These are phyloP conservation scores for Yamadazyma aaseri DNA, from an alignment of 1,139 yeast genomes.

Conservation along the genomic window DNA sequence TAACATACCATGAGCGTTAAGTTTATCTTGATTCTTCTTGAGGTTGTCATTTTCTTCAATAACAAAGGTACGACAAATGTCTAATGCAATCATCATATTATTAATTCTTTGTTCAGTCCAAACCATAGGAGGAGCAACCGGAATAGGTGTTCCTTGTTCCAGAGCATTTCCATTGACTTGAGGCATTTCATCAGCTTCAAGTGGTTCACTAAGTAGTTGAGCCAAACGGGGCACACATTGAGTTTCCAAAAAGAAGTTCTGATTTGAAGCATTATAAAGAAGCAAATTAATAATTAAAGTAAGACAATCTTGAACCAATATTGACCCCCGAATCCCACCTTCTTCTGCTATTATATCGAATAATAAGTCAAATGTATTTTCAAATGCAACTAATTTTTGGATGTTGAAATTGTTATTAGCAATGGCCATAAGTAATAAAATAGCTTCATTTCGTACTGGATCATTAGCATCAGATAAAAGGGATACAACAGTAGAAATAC, in stretches of 20 bases:
- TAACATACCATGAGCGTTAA: slow-evolving; percentile 64
- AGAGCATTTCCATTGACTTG: slow-evolving; percentile 19
- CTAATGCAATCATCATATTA: slow-evolving; percentile 66
- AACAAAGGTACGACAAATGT: slow-evolving; percentile 72
- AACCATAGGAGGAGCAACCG: slow-evolving; percentile 36
- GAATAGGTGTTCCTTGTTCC: slow-evolving; percentile 8
- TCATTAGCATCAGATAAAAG: slow-evolving; percentile 74
- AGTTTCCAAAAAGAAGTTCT: slow-evolving; percentile 82
- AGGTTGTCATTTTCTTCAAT: slow-evolving; percentile 72
- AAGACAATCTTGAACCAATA: slow-evolving; percentile 86
- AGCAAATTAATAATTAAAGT: slow-evolving; percentile 71
- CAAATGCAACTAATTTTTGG: slow-evolving; percentile 92
- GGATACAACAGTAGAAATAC: slow-evolving; percentile 71
- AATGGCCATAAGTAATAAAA: slow-evolving; percentile 76
- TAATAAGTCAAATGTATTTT: slow-evolving; percentile 81
- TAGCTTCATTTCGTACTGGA: slow-evolving; percentile 87
- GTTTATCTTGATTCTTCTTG: slow-evolving; percentile 55
- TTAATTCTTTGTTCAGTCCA: slow-evolving; percentile 76
- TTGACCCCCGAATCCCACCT: slow-evolving; percentile 89
- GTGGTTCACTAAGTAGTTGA: slow-evolving; percentile 59
- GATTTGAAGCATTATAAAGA: slow-evolving; percentile 86
- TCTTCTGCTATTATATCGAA: slow-evolving; percentile 79
- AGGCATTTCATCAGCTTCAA: slow-evolving; percentile 25
- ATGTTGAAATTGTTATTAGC: slow-evolving; percentile 82
- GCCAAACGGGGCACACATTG: slow-evolving; percentile 70